A percentile compares a stretch with the other conserved stretches of the same genome.
These are phyloP conservation scores for Pleurotus tuber-regium DNA, from an alignment of 768 basidiomycete genomes.

Conservation along the genomic window DNA sequence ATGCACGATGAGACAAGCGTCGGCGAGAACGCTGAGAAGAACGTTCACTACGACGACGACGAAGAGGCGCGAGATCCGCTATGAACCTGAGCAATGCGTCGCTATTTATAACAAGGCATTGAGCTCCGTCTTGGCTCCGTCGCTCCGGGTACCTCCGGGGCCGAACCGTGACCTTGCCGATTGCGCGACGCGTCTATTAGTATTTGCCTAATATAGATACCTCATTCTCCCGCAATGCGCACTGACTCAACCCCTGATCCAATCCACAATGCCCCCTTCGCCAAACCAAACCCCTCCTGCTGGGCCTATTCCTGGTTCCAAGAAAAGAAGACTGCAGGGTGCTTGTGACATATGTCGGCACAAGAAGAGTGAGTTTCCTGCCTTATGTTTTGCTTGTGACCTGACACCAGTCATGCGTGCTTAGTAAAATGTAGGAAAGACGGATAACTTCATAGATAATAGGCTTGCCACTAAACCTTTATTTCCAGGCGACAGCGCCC, in stretches of 20 bases:
- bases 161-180: not conserved
- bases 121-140: no score
- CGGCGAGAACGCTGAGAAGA: not conserved
- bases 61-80: conserved; percentile 9
- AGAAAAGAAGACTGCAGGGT: conserved; percentile 72
- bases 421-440: conserved; percentile 72
- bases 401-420: conserved; percentile 10
- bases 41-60: conserved; percentile 4
- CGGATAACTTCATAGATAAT: no score
- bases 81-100: not conserved
- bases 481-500: conserved; percentile 62
- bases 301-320: conserved; percentile 22
- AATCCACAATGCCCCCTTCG: not conserved
- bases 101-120: not conserved
- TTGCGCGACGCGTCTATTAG: not conserved
- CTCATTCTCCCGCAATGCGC: not conserved
- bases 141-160: not conserved
- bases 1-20: conserved; percentile 5
- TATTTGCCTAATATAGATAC: no score
- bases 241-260: not conserved
- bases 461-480: no score
- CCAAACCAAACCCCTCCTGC: not conserved
- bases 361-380: conserved; percentile 65
- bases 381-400: not conserved
- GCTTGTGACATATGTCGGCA: conserved; percentile 82